These are phyloP conservation scores for Phytophthora crassamura DNA, from an alignment of 352 stramenopile species.

Conservation along the genomic window DNA sequence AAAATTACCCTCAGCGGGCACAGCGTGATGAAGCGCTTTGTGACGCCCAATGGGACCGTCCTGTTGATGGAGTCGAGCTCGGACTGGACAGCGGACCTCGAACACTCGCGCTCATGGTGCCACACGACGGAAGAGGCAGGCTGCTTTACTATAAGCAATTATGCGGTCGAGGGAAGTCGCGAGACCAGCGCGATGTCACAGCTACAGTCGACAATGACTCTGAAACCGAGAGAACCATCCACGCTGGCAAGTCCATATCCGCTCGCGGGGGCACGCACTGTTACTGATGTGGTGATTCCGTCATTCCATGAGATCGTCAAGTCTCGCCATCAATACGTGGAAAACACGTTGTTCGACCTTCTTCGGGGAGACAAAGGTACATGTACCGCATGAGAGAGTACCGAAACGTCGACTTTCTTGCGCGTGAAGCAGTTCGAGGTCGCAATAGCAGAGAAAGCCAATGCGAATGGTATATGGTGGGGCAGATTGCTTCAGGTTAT, in stretches of 20 bases:
- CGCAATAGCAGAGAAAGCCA: no score
- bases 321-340: slow-evolving; percentile 15
- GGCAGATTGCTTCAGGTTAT: no score
- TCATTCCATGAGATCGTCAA: slow-evolving; percentile 6
- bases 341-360: slow-evolving; percentile 14
- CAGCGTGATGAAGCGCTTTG: slow-evolving; percentile 14
- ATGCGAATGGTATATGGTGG: no score
- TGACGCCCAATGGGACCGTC: background rate
- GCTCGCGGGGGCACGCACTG: background rate
- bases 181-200: background rate
- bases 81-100: background rate
- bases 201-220: slow-evolving; percentile 1
- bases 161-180: background rate
- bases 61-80: slow-evolving; percentile 6
- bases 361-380: background rate
- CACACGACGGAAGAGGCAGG: slow-evolving; percentile 11
- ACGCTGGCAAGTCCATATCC: background rate
- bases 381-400: slow-evolving; percentile 4
- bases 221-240: slow-evolving; percentile 1
- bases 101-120: background rate
- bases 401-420: no score
- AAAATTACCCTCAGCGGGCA: background rate
- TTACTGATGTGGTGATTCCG: slow-evolving; percentile 8
- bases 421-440: no score
- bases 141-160: slow-evolving; percentile 7